Evolutionary conservation across 169 alveolate species (phyloP).

Genomic region (Neospora caninum): DNA sequence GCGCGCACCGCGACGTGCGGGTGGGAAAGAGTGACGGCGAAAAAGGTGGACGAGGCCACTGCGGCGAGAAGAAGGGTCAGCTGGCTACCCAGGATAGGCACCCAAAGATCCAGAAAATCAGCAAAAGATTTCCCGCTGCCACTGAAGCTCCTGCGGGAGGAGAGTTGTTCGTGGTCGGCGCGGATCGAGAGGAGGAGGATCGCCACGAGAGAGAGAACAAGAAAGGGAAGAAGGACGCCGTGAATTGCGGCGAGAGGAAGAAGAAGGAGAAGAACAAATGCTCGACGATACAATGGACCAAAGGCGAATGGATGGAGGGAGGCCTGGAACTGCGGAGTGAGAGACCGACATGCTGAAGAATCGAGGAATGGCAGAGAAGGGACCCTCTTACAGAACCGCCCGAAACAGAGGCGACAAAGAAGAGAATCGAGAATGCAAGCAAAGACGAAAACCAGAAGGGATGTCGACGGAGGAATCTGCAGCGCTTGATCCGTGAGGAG

Average conservation of each 20-base stretch:
- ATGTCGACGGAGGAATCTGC: not conserved
- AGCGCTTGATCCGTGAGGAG: not conserved
- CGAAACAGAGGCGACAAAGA: not conserved
- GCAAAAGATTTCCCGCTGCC: constrained; percentile 12
- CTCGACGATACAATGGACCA: not conserved
- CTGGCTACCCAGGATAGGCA: not conserved
- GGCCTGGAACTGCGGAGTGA: not conserved
- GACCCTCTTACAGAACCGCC: not conserved
- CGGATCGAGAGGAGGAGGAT: not conserved
- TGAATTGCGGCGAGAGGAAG: not conserved
- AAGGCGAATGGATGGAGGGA: not conserved
- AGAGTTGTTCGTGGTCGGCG: not conserved
- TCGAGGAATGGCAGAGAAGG: not conserved
- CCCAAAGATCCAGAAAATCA: not conserved
- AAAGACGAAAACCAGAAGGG: not conserved
- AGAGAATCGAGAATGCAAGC: not conserved
- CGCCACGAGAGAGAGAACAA: not conserved
- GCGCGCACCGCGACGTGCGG: not conserved
- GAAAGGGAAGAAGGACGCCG: not conserved
- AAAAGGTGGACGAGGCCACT: not conserved
- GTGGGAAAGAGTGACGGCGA: not conserved
- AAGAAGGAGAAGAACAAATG: constrained; percentile 2
- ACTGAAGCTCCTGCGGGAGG: constrained; percentile 7
- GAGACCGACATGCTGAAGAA: not conserved
- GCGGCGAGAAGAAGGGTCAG: constrained; percentile 3